Evolutionary conservation across 2,329 filamentous ascomycete species (phyloP), one percentile per base, ranked within the genome.

Genomic region (Stagonosporopsis rhizophila): DNA sequence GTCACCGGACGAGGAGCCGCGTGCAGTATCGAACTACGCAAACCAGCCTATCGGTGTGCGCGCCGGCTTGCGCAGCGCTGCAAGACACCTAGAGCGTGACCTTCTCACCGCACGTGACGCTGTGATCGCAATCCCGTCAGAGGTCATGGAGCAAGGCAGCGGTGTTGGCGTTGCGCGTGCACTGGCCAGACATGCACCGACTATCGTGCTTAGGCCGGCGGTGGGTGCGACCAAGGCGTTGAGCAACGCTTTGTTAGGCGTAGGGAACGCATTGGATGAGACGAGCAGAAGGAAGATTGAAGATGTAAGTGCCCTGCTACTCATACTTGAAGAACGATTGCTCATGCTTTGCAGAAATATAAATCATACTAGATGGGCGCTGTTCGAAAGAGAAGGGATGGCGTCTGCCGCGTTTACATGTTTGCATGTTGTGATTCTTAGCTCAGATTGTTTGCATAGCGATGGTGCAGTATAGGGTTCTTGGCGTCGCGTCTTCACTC

Each of bases 101-200:
- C 81, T 99, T n/a, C 83, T 94, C 35, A 82, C 93, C 40, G 91
- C 95, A 0, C 83, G 89, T 53, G 92, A 99, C 77, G 95, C 94
- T 9, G 92, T 99, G 55, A 94, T 99, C 67, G 95, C 94, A 1
- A 91, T 99, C 23, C 94, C 95, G 0, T 91, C 89, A 0, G 94
- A 98, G 73, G 86, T 96, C 0, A 89, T 96, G 82, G 92, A 97
- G 69, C 92, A 90, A 68, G 85, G 87, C 20, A 92, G 87, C 56
- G 93, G 94, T 0, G 86, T 87, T 38, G 92, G 91, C 2, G 92
- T 90, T 1, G 91, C 92, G 14, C 87, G 82, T 68, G 93, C 89
- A 1, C 87, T 99, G 17, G 83, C 89, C 58, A 89, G 85, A 74
- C 86, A 91, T 65, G 92, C 93, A 27, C 95, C 95, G n/a, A 97